Evolutionary conservation across 73 alveolate genomes (phyloP), one percentile per base, ranked within the genome.

Genomic region (Tetrahymena thermophila): DNA sequence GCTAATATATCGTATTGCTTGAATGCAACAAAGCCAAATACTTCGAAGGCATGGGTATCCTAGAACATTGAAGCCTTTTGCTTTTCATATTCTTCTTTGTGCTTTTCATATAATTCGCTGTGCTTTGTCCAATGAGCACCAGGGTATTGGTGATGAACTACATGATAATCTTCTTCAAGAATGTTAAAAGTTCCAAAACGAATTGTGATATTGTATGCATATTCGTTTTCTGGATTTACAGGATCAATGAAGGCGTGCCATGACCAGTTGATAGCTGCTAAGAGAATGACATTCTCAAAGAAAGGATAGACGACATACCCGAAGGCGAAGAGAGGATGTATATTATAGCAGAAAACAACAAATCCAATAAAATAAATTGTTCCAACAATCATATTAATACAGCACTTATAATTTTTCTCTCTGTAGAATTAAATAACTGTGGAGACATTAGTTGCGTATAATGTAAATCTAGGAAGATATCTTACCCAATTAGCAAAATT

Each of bases 161-260:
- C 94, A 85, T 85, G 94, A 85, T 85, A 85, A 34, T 85, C 94
- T 85, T 85, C 94, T 85, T 85, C 94, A 21, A 85, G 83, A 25
- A 43, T 28, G 11, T 85, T 85, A 31, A 42, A 38, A 13, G 57
- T 38, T 19, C 94, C 94, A 42, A 42, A 38, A 21, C 57, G 94
- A 13, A 85, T 85, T 3, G 94, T 85, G 85, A 85, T 43, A 11
- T 38, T 42, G 35, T 42, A 43, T 6, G 94, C 94, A 43, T 85
- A 85, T 85, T 85, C 94, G 38, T 85, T 85, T 2, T 43, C 83
- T 28, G 94, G 94, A 19, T 85, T 43, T 7, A 21, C 94, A 28
- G 94, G 94, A 85, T 85, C 94, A 1, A 85, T 43, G 38, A 85
- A 85, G 94, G 84, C 57, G 85, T 85, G 94, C 94, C 94, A 85